Evolutionary conservation across 306 rosid genomes (phyloP), one percentile per base, ranked within the genome.

Genomic region (Acmispon strigosus): DNA sequence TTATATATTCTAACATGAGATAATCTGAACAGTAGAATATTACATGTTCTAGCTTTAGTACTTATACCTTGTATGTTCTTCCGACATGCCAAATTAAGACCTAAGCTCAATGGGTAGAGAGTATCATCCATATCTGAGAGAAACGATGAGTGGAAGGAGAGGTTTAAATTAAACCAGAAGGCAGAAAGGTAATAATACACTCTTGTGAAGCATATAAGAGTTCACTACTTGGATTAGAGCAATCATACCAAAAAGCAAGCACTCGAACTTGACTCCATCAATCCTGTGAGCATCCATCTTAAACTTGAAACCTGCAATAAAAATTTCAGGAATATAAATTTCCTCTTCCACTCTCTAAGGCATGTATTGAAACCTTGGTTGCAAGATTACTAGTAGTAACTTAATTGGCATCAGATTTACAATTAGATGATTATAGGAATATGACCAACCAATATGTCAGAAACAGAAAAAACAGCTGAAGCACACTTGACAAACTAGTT

Each of bases 91-190:
- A 81, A 57, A 76, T 89, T 86, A 80, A 92, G 80, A 61, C 97
- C 94, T 36, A 84, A 70, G 84, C 94, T 86, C 82, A 84, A n/a
- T 16, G 96, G 92, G 68, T 92, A 89, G 53, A 89, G 93, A 60
- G 98, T 92, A 65, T 92, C 98, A 81, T 92, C 96, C 85, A 92
- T 83, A 80, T 92, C 98, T 92, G 89, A 39, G 18, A 74, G 49
- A 11, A 58, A 50, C 12, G 12, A 10, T n/a, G 20, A 52, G 39
- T 8, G 14, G 32, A 49, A 55, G 27, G 24, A 17, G 32, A 29
- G 11, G 3, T 41, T 42, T 41, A 19, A 27, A 27, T 27, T 27
- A 27, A 27, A 27, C 32, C 32, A 27, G 32, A 22, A 37, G 39
- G 5, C 14, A 36, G 17, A 51, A 52, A 15, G 24, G 20, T 20